phyloP scores from a whole-genome alignment of 345 rosid genomes.

The Diplotaxis tenuifolia region DNA sequence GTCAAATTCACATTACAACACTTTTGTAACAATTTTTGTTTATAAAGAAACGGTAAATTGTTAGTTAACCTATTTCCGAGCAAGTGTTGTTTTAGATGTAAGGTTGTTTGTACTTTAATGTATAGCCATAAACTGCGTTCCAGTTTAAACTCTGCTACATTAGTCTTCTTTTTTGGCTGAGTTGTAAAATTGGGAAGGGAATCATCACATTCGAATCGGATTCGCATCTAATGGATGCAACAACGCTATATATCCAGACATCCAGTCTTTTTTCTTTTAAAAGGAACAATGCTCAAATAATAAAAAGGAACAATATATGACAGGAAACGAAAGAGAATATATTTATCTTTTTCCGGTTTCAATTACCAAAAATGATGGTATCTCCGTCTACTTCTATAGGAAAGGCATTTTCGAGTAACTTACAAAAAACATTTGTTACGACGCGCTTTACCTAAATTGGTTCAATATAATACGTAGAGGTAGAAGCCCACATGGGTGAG shows the following conservation, averaged over 20 bases:
- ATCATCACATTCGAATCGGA: slow-evolving; percentile 6
- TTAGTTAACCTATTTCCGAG: too few relatives aligned
- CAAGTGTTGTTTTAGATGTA: too few relatives aligned
- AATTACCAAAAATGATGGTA: not conserved
- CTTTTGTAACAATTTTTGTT: too few relatives aligned
- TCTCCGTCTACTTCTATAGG: not conserved
- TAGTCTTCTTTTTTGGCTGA: not conserved
- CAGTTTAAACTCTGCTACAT: too few relatives aligned
- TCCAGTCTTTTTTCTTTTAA: not conserved
- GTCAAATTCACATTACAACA: too few relatives aligned
- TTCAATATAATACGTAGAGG: not conserved
- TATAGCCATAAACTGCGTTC: too few relatives aligned
- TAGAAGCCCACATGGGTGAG: slow-evolving; percentile 11
- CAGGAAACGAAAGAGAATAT: not conserved
- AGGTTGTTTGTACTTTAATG: too few relatives aligned
- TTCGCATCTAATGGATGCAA: slow-evolving; percentile 15
- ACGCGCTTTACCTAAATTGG: slow-evolving; percentile 6
- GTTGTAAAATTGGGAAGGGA: not conserved
- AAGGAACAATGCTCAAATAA: too few relatives aligned
- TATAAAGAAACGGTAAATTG: too few relatives aligned
- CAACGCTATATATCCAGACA: not conserved
- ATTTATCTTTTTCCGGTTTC: not conserved
- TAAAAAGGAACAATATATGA: too few relatives aligned
- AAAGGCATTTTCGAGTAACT: not conserved
- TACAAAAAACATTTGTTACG: not conserved